Conservation (phyloP, 768 basidiomycete genomes). For the Tremella fuciformis region DNA sequence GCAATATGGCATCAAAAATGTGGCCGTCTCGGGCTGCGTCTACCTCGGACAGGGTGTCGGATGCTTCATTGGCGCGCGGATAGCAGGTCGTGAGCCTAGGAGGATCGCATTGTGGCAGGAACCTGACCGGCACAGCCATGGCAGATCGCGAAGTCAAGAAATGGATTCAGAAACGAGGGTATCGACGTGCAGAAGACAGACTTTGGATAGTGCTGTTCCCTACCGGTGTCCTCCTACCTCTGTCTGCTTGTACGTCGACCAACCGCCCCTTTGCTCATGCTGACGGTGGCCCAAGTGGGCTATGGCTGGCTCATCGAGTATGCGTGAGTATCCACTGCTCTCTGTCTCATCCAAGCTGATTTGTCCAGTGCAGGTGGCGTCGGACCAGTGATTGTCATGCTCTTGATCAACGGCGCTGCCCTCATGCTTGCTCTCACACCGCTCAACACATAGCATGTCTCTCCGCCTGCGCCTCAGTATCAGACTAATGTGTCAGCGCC, state of each 20-base stretch:
- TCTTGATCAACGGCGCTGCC: conserved; percentile 38
- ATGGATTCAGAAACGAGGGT: conserved; percentile 47
- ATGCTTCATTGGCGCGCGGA: conserved; percentile 47
- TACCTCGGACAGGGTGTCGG: conserved; percentile 51
- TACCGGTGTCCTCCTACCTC: conserved; percentile 41
- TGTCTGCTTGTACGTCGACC: conserved; percentile 26
- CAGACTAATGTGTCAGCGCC: conserved; percentile 6
- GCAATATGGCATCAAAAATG: conserved; percentile 50
- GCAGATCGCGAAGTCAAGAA: conserved; percentile 44
- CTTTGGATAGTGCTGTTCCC: conserved; percentile 44
- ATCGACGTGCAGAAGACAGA: conserved; percentile 52
- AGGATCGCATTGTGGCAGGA: background rate
- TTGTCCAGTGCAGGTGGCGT: conserved; percentile 39
- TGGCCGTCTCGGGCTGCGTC: conserved; percentile 50
- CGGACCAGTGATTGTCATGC: conserved; percentile 40
- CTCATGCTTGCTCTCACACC: conserved; percentile 47
- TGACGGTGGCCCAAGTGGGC: conserved; percentile 13
- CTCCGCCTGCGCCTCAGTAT: background rate
- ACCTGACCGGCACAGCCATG: conserved; percentile 19
- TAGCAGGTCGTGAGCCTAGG: conserved; percentile 46
- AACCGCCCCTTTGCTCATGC: too few relatives aligned
- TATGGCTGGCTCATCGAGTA: conserved; percentile 34
- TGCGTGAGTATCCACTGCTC: too few relatives aligned
- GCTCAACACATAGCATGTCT: conserved; percentile 45
- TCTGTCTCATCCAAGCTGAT: too few relatives aligned